Conservation (phyloP, 345 rosid genomes). For the Melastoma malabathricum region DNA sequence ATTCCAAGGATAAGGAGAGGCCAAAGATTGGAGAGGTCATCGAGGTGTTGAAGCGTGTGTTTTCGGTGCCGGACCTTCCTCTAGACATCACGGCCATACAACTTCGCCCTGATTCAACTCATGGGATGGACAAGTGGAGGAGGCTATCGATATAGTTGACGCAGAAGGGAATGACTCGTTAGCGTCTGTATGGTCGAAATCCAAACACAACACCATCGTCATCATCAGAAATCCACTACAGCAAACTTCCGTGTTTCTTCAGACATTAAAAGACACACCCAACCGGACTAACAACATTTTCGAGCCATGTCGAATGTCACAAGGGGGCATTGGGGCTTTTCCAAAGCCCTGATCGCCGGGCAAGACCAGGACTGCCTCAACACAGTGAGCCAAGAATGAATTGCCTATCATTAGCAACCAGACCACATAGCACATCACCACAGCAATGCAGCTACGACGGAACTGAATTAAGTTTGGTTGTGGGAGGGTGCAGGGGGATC, state of each 20-base stretch:
- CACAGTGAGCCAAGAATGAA: constrained; percentile 75
- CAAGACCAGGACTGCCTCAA: constrained; percentile 10
- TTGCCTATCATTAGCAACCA: constrained; percentile 65
- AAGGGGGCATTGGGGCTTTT: not conserved
- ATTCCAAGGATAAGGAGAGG: constrained; percentile 5
- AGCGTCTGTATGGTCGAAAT: not conserved
- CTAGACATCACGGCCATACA: constrained; percentile 1
- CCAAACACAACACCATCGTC: not conserved
- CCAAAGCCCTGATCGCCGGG: not conserved
- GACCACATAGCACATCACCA: constrained; percentile 17
- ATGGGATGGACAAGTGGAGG: no score
- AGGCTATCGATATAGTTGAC: no score
- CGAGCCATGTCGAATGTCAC: no score
- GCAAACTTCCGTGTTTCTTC: no score
- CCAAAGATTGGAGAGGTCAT: constrained; percentile 5
- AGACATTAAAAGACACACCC: no score
- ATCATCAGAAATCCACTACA: not conserved
- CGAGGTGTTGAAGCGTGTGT: constrained; percentile 2
- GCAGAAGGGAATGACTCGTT: not conserved
- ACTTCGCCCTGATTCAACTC: not conserved
- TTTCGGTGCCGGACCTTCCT: constrained; percentile 1
- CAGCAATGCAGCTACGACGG: constrained; percentile 3
- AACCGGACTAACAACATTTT: no score
- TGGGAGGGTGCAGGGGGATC: constrained; percentile 11
- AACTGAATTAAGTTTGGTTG: constrained; percentile 21